Base-by-base conservation (phyloP, 73 alveolate genomes). In the Diophrys sp. region DNA sequence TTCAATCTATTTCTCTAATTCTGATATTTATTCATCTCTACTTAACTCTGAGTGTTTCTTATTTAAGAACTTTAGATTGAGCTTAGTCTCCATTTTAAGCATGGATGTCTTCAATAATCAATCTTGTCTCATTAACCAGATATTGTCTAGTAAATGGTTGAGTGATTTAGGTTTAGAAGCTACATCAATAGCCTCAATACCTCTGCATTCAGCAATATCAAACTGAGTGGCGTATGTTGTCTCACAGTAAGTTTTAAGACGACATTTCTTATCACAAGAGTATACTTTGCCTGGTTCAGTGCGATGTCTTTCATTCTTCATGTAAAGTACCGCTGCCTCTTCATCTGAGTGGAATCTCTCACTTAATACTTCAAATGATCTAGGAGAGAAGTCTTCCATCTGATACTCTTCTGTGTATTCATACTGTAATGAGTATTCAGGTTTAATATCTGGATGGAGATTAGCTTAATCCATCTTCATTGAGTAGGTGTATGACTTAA, bases 381-480 rank as follows among this genome's bases (percentile, higher is more conserved):
- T 31, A 11, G 94, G 94, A 18, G 87, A 73, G 24, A 87, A 53
- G 79, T 80, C 87, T n/a, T 29, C 56, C 83, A 87, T 23, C 0
- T 34, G 32, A 62, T 74, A 87, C 8, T 33, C 84, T 5, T 68
- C 77, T 24, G 81, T 32, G 73, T 71, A 62, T 26, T 87, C 90
- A 18, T 79, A 54, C 71, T 34, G 54, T 34, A 2, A 18, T 70
- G 44, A 86, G 85, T 80, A 1, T 54, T 57, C 30, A 84, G 87
- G 56, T 31, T 62, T 23, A 18, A 18, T 44, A 18, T 5, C 18
- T 44, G 5, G 5, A 18, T 82, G 87, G 23, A 24, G 33, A 56
- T 85, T 79, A 18, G 92, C 85, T 55, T 85, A 54, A 14, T 77
- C 57, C 0, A 85, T 2, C 66, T 85, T 72, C 28, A 85, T 34